Conservation (phyloP, 768 basidiomycete species). For the Boletus rubroflammeus region DNA sequence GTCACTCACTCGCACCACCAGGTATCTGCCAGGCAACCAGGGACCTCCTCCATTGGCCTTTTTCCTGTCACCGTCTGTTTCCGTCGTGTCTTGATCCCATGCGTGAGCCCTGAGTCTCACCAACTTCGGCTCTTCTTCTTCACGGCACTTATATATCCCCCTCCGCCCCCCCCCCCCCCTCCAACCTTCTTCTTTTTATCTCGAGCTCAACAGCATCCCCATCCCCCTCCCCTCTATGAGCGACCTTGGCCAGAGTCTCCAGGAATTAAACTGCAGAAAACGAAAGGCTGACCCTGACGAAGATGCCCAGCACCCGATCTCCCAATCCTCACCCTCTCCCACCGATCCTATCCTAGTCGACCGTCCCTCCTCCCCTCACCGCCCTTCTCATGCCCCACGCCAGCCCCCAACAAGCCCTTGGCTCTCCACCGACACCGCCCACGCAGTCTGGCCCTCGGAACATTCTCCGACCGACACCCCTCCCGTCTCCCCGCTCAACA, state of each 20-base stretch:
- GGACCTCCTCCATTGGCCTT: constrained; percentile 8
- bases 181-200: constrained; percentile 14
- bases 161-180: constrained; percentile 6
- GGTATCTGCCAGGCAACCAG: constrained; percentile 32
- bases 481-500: constrained; percentile 41
- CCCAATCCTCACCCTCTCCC: constrained; percentile 24
- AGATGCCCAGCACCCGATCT: constrained; percentile 31
- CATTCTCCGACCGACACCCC: constrained; percentile 31
- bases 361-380: constrained; percentile 27
- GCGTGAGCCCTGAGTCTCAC: constrained; percentile 35
- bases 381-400: constrained; percentile 36
- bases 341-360: constrained; percentile 36
- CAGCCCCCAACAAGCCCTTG: constrained; percentile 36
- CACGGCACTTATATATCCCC: constrained; percentile 34
- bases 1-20: constrained; percentile 21
- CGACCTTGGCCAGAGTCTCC: constrained; percentile 54
- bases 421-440: constrained; percentile 29
- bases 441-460: constrained; percentile 40
- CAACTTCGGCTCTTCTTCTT: constrained; percentile 12
- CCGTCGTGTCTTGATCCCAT: constrained; percentile 29
- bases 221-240: too few relatives aligned
- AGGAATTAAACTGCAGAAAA: constrained; percentile 54
- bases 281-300: constrained; percentile 62
- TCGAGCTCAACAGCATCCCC: constrained; percentile 3
- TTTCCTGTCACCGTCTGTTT: constrained; percentile 11